Base-by-base conservation (phyloP, 192 early-diverging fungal genomes). In the Phlyctochytrium arcticum region DNA sequence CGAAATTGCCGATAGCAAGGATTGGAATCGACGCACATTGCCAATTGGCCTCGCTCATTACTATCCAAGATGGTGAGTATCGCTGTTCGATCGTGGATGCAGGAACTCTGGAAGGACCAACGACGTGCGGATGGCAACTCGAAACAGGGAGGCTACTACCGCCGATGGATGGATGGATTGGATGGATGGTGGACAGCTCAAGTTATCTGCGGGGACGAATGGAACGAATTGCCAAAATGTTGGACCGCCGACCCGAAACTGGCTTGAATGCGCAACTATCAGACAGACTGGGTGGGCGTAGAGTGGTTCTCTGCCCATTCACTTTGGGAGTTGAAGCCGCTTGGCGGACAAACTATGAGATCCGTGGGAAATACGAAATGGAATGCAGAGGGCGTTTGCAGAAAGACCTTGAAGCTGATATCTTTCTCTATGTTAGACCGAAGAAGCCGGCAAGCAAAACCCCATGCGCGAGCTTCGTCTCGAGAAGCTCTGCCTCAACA, bases 401-500 rank as follows among this genome's bases (percentile, higher is more conserved):
- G 29, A 21, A 15, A 12, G 24, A 21, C 12, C 24, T 53, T 15
- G 23, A 53, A 2, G 15, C 29, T 53, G 12, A 23, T 12, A 21
- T 53, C 23, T 31, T 12, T 39, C 46, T 31, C 37, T 54, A 35
- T 42, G 23, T 48, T 30, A 82, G 80, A 76, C 80, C 62, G 74
- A 80, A 34, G 86, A 90, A 77, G 80, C 83, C 70, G 83, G 83
- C 77, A 82, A 84, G 72, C 75, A 81, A 64, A 98, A 99, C 90
- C 78, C 84, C 75, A 99, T 98, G 96, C 87, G 90, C 72, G 93
- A 90, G 78, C 91, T 99, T 64, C 85, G 86, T 71, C 91, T 98
- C 76, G 97, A 99, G 87, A 99, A 99, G 90, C 92, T 99, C 80
- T 95, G 96, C 80, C 90, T 99, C 79, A 98, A 98, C 91, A 98